Conservation (phyloP, 306 rosid genomes). For the Canavalia ensiformis region DNA sequence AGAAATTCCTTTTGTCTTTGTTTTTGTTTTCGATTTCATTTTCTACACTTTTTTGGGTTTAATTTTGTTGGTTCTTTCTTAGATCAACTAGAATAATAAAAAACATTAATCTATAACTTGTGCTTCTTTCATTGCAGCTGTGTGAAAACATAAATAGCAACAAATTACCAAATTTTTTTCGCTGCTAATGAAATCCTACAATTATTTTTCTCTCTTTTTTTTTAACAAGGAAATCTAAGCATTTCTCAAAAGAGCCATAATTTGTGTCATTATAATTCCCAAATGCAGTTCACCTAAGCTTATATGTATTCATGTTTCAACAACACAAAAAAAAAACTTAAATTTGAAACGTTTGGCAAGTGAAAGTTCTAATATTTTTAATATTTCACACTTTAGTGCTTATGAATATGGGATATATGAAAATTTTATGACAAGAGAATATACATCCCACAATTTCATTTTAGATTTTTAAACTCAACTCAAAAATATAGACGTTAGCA, state of each 20-base stretch:
- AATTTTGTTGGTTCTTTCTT: background rate
- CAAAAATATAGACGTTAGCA: background rate
- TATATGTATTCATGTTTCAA: background rate
- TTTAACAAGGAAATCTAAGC: background rate
- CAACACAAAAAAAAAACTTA: background rate
- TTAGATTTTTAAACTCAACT: no score
- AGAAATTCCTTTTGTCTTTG: background rate
- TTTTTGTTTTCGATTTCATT: slow-evolving; percentile 6
- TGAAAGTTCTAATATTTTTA: background rate
- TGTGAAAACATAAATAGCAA: background rate
- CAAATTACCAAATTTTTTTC: background rate
- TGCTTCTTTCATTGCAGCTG: background rate
- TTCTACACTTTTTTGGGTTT: background rate
- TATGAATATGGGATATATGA: background rate
- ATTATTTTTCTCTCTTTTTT: background rate
- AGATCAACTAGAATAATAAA: background rate
- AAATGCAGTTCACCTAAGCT: background rate
- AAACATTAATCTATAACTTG: background rate
- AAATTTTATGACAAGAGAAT: background rate
- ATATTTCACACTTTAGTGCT: background rate
- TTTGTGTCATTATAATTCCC: background rate
- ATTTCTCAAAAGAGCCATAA: no score
- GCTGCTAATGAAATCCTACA: background rate
- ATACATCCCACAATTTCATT: no score
- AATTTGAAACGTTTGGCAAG: background rate